Evolutionary conservation across 2,329 filamentous ascomycete species (phyloP).

Genomic region (Trichophyton benhamiae): DNA sequence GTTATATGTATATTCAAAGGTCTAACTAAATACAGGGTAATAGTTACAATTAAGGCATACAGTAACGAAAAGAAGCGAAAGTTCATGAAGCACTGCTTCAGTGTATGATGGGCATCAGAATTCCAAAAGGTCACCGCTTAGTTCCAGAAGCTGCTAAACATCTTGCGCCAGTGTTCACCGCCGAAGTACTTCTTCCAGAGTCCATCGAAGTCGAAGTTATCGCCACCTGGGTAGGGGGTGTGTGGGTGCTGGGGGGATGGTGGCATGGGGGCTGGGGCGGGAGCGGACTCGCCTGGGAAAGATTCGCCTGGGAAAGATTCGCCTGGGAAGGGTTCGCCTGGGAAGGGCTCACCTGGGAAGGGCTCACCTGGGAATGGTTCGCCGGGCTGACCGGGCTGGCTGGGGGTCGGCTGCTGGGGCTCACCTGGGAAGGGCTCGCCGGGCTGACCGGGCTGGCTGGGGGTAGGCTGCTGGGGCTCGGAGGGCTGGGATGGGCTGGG

Average conservation of each 20-base stretch:
- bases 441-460: neutral
- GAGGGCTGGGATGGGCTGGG: neutral
- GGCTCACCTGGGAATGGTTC: neutral
- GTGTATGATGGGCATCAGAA: neutral
- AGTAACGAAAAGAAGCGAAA: neutral
- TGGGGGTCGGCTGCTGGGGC: neutral
- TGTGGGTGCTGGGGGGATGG: neutral
- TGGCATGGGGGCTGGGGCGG: neutral
- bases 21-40: neutral
- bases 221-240: neutral
- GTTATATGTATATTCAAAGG: neutral
- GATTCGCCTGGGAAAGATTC: neutral
- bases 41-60: neutral
- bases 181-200: slow-evolving; percentile 1
- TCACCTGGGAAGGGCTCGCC: neutral
- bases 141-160: neutral
- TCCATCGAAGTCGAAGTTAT: neutral
- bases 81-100: neutral
- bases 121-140: neutral
- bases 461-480: neutral
- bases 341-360: too few species aligned
- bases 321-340: neutral
- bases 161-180: neutral
- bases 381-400: neutral
- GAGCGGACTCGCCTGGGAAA: neutral